These are phyloP conservation scores for Nakazawaea ambrosiae DNA, from an alignment of 805 yeast genomes.

Conservation along the genomic window DNA sequence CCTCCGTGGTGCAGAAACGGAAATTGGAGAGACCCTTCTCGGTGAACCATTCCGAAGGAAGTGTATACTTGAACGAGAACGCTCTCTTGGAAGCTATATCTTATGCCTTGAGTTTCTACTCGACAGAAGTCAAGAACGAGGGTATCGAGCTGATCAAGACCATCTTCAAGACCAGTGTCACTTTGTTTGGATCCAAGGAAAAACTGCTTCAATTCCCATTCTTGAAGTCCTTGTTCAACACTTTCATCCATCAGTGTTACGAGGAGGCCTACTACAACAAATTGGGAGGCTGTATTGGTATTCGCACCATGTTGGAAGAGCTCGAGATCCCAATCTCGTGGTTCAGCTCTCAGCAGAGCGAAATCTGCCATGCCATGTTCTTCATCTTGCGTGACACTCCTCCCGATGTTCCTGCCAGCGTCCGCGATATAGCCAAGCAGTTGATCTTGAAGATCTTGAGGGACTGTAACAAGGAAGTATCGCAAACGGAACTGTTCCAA, in stretches of 20 bases:
- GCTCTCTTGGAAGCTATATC: constrained; percentile 69
- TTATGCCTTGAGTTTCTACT: constrained; percentile 74
- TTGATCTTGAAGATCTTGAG: constrained; percentile 57
- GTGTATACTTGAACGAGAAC: constrained; percentile 58
- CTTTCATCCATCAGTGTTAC: constrained; percentile 85
- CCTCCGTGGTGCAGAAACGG: constrained; percentile 60
- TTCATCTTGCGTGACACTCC: constrained; percentile 90
- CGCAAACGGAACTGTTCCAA: constrained; percentile 55
- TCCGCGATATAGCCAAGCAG: constrained; percentile 62
- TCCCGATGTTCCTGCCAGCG: constrained; percentile 76
- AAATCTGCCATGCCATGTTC: constrained; percentile 77
- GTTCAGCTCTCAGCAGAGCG: constrained; percentile 74
- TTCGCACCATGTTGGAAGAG: constrained; percentile 65
- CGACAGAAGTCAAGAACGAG: constrained; percentile 58
- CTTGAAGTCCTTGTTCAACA: constrained; percentile 67
- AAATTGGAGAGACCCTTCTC: constrained; percentile 65
- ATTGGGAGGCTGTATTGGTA: constrained; percentile 83
- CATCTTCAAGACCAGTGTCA: constrained; percentile 53
- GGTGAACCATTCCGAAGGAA: constrained; percentile 75
- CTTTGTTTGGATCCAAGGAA: constrained; percentile 61
- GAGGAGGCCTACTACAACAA: constrained; percentile 83
- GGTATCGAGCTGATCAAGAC: constrained; percentile 62
- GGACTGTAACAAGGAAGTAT: constrained; percentile 56
- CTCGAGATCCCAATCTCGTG: constrained; percentile 62
- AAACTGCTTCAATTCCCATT: constrained; percentile 68